A percentile compares a stretch with the other conserved stretches of the same genome.
Conservation (phyloP, 2,329 filamentous ascomycete species). For the Pestalotiopsis sp. region DNA sequence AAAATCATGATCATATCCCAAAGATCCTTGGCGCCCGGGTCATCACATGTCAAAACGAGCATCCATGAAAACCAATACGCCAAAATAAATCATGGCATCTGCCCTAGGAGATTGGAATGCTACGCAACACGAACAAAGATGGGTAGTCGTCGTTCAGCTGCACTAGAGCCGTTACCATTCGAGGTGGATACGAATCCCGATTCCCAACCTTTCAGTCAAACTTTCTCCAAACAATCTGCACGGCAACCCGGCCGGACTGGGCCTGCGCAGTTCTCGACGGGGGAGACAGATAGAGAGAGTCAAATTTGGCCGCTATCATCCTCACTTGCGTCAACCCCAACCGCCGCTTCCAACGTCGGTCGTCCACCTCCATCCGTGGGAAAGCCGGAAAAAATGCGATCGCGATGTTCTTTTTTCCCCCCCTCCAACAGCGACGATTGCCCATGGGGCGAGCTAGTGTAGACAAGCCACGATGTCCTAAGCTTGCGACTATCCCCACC, state of each 20-base stretch:
- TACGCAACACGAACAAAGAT: neutral
- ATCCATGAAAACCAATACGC: neutral
- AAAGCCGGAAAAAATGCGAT: neutral
- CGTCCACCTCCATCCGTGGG: too few species aligned
- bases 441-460: neutral
- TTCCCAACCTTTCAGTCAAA: neutral
- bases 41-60: neutral
- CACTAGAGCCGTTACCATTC: neutral
- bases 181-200: neutral
- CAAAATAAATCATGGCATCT: neutral
- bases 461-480: neutral
- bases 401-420: neutral
- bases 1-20: neutral
- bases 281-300: neutral
- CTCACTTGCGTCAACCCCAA: too few species aligned
- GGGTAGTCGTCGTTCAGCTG: neutral
- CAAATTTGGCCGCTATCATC: too few species aligned
- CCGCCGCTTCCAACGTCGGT: too few species aligned
- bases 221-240: neutral
- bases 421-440: neutral
- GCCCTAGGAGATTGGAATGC: neutral
- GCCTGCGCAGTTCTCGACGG: neutral
- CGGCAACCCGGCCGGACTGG: neutral
- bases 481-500: neutral
- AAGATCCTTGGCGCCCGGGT: neutral